These are phyloP conservation scores for Vaccinium vitisidaea DNA, from an alignment of 148 eudicot genomes.

Conservation along the genomic window DNA sequence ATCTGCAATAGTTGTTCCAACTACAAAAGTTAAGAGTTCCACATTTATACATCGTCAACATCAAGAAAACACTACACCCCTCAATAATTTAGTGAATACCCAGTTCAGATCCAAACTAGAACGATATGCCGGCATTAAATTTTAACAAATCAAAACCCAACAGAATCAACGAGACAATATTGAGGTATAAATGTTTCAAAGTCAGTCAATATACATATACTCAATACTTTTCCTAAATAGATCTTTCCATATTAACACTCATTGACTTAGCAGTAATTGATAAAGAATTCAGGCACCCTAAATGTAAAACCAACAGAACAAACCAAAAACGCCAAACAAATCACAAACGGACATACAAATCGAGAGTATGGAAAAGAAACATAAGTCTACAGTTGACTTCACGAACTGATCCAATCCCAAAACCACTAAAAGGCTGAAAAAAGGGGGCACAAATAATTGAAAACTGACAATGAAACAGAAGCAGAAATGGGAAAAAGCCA, in stretches of 20 bases:
- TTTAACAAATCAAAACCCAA: slow-evolving; percentile 7
- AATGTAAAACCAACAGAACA: neutral
- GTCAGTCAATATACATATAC: neutral
- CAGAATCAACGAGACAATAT: neutral
- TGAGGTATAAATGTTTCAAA: neutral
- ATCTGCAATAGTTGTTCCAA: slow-evolving; percentile 19
- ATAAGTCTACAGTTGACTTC: slow-evolving; percentile 10
- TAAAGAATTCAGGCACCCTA: neutral
- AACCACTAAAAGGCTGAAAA: neutral
- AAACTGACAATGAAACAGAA: neutral
- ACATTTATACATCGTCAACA: neutral
- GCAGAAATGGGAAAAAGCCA: slow-evolving; percentile 6
- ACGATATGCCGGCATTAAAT: neutral
- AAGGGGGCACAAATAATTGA: neutral
- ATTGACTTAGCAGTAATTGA: neutral
- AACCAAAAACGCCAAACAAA: neutral
- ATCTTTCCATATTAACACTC: slow-evolving; percentile 5
- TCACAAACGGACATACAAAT: neutral
- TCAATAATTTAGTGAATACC: neutral
- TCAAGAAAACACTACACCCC: neutral
- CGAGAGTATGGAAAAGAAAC: neutral
- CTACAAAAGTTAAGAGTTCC: slow-evolving; percentile 8
- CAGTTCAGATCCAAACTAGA: slow-evolving; percentile 23
- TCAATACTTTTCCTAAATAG: neutral
- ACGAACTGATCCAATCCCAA: neutral